These are phyloP conservation scores for Coemansia aciculifera DNA, from an alignment of 192 early-diverging fungal genomes.

Conservation along the genomic window DNA sequence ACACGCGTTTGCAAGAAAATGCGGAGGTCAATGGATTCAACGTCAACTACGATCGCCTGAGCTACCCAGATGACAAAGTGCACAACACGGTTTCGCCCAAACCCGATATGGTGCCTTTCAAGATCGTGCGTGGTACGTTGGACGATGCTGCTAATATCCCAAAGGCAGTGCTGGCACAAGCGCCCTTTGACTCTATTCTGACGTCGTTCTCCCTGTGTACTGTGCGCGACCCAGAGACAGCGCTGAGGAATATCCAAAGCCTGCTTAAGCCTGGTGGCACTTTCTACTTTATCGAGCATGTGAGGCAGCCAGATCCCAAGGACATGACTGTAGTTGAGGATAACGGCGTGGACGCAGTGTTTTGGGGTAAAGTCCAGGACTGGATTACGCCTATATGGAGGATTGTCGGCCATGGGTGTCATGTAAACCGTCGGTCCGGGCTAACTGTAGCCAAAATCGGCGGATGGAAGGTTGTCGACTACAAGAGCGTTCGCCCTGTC, in stretches of 20 bases:
- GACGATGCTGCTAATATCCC: conserved; percentile 31
- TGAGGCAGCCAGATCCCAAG: conserved; percentile 31
- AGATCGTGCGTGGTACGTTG: conserved; percentile 41
- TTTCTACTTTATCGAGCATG: conserved; percentile 49
- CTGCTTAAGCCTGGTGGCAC: conserved; percentile 39
- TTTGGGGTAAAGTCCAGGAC: conserved; percentile 43
- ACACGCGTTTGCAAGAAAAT: conserved; percentile 26
- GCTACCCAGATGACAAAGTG: conserved; percentile 12
- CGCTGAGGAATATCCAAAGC: conserved; percentile 25
- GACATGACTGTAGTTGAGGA: conserved; percentile 35
- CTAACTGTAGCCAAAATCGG: conserved; percentile 24
- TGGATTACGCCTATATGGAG: conserved; percentile 35
- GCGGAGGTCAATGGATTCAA: conserved; percentile 40
- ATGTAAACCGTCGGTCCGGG: conserved; percentile 37
- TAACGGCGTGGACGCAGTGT: conserved; percentile 30
- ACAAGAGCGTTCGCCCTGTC: conserved; percentile 34
- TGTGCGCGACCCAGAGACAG: conserved; percentile 18
- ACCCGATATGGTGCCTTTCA: conserved; percentile 25
- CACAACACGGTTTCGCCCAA: not conserved
- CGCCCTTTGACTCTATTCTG: conserved; percentile 47
- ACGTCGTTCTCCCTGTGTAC: conserved; percentile 50
- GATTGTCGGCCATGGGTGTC: conserved; percentile 35
- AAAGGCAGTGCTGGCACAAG: conserved; percentile 30
- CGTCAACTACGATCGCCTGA: conserved; percentile 29
- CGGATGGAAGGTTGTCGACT: conserved; percentile 38